phyloP scores from a whole-genome alignment of 495 filamentous ascomycete species.

The Aspergillus haitiensis region DNA sequence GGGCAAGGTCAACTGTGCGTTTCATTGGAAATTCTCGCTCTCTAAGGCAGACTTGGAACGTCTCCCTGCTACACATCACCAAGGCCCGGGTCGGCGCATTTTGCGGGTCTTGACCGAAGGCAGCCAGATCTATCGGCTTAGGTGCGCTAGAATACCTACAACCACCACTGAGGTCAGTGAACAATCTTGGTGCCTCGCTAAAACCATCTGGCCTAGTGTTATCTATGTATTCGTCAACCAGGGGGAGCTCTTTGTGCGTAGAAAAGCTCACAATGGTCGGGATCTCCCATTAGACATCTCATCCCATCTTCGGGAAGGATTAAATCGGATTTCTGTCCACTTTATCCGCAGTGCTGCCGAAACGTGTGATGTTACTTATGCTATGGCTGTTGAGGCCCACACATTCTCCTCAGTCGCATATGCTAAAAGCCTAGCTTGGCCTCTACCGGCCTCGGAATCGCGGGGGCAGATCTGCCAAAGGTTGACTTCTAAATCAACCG shows the following conservation, averaged over 20 bases:
- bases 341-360: slow-evolving; percentile 46
- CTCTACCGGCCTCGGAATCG: slow-evolving; percentile 30
- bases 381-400: slow-evolving; percentile 63
- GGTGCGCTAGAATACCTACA: slow-evolving; percentile 39
- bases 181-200: slow-evolving; percentile 58
- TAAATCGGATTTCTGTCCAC: slow-evolving; percentile 59
- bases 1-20: slow-evolving; percentile 21
- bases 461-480: slow-evolving; percentile 39
- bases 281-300: slow-evolving; percentile 77
- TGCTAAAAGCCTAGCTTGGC: slow-evolving; percentile 46
- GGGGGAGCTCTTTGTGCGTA: slow-evolving; percentile 54
- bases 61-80: slow-evolving; percentile 20
- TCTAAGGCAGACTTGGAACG: slow-evolving; percentile 19
- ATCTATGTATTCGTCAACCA: slow-evolving; percentile 71
- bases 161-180: slow-evolving; percentile 27
- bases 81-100: slow-evolving; percentile 16
- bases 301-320: slow-evolving; percentile 45
- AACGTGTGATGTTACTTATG: slow-evolving; percentile 41
- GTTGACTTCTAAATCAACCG: slow-evolving; percentile 37
- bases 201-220: slow-evolving; percentile 70
- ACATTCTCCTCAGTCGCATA: slow-evolving; percentile 51
- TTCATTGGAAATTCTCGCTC: slow-evolving; percentile 35
- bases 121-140: slow-evolving; percentile 41
- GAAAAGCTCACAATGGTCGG: slow-evolving; percentile 68
- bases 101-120: slow-evolving; percentile 30